Evolutionary conservation across 352 stramenopile species (phyloP).

Genomic region (Phytophthora quininea): DNA sequence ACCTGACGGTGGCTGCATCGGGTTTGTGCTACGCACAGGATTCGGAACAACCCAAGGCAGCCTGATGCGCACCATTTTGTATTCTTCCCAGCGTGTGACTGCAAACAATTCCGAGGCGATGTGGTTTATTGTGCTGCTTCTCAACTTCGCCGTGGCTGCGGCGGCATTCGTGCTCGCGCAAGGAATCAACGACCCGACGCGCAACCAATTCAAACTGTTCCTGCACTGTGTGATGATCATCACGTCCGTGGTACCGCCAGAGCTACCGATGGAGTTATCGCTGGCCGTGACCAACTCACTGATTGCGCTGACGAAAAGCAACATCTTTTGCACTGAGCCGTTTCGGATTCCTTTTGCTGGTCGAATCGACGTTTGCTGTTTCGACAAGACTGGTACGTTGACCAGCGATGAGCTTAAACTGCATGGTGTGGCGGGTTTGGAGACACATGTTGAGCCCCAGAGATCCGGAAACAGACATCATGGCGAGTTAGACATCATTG

Average conservation of each 20-base stretch:
- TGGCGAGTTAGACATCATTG: slow-evolving; percentile 78
- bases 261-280: slow-evolving; percentile 98
- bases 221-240: slow-evolving; percentile 99
- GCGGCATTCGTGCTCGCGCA: slow-evolving; percentile 93
- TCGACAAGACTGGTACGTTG: slow-evolving; percentile 99
- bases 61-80: slow-evolving; percentile 98
- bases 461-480: slow-evolving; percentile 47
- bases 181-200: slow-evolving; percentile 85
- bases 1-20: slow-evolving; percentile 92
- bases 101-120: slow-evolving; percentile 97
- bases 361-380: slow-evolving; percentile 96
- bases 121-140: slow-evolving; percentile 95
- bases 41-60: slow-evolving; percentile 98
- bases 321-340: slow-evolving; percentile 98
- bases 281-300: slow-evolving; percentile 98
- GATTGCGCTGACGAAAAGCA: slow-evolving; percentile 93
- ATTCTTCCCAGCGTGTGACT: slow-evolving; percentile 96
- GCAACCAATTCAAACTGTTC: slow-evolving; percentile 96
- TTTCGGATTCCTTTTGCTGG: slow-evolving; percentile 98
- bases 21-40: slow-evolving; percentile 96
- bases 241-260: slow-evolving; percentile 97
- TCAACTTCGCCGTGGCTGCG: slow-evolving; percentile 96
- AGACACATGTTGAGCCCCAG: slow-evolving; percentile 49
- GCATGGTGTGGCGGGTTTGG: slow-evolving; percentile 91
- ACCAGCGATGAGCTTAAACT: slow-evolving; percentile 97